phyloP scores from a whole-genome alignment of 495 filamentous ascomycete species.

The Penicillium lagena region DNA sequence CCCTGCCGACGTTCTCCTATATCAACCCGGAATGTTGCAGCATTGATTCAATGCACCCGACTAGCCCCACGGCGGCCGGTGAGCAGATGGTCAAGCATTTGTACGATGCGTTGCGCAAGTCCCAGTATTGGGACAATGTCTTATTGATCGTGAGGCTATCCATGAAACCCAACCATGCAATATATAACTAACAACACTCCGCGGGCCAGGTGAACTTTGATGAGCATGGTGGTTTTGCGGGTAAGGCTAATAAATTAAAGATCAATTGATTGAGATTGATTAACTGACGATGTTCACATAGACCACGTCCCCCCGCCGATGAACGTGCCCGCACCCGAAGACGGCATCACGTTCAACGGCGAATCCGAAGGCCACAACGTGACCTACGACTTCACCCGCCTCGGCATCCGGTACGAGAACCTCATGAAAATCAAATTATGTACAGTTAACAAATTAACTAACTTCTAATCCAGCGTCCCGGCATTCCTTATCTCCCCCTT shows the following conservation, averaged over 20 bases:
- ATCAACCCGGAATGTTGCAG: conserved; percentile 45
- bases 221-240: conserved; percentile 39
- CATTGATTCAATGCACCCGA: conserved; percentile 40
- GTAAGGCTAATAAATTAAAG: no score
- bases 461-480: conserved; percentile 21
- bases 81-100: conserved; percentile 43
- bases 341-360: conserved; percentile 32
- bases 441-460: neutral
- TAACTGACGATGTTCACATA: no score
- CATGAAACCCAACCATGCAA: neutral
- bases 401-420: conserved; percentile 31
- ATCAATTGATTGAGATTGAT: no score
- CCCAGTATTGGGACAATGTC: conserved; percentile 36
- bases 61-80: conserved; percentile 34
- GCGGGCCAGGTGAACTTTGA: conserved; percentile 38
- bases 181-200: conserved; percentile 11
- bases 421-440: neutral
- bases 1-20: conserved; percentile 37
- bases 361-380: conserved; percentile 27
- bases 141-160: conserved; percentile 10
- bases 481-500: conserved; percentile 41
- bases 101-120: conserved; percentile 38
- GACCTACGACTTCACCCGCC: conserved; percentile 38
- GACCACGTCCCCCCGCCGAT: conserved; percentile 40
- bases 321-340: conserved; percentile 29